Base-by-base conservation (phyloP, 75 land plant genomes). In the Ceratopteris richardii region DNA sequence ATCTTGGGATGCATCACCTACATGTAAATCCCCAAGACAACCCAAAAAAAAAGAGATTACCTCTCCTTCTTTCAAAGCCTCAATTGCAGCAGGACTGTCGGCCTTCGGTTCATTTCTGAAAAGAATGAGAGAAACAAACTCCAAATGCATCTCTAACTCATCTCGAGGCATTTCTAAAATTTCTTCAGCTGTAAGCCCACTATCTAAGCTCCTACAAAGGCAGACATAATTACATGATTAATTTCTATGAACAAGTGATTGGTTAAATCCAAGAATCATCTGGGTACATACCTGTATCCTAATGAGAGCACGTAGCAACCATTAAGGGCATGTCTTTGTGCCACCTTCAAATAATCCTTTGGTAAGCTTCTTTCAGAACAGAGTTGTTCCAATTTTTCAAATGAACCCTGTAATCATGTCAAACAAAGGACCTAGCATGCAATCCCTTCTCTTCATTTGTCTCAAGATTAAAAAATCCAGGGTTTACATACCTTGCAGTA, bases 221-320 rank as follows among this genome's bases (percentile, higher is more conserved):
- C n/a, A n/a, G n/a, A n/a, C n/a, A 7, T 17, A 40, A 9, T 40
- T 14, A 9, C 42, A 9, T 40, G 42, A 14, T n/a, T n/a, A n/a
- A n/a, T n/a, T n/a, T n/a, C n/a, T n/a, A n/a, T n/a, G n/a, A n/a
- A n/a, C n/a, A n/a, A n/a, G n/a, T n/a, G n/a, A n/a, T n/a, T n/a
- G n/a, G n/a, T n/a, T n/a, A n/a, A n/a, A n/a, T 17, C 17, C 3
- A 54, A 54, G 3, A 46, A 52, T 24, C 14, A 18, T 23, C 27
- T 52, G 29, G 4, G 18, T 52, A 31, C 3, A 29, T 24, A 73
- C 76, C 70, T 73, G 64, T 66, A 52, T 27, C 65, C 76, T 19
- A 73, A 29, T 50, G 73, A 47, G 22, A 73, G 68, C 10, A 73
- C 76, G 26, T 73, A 73, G 52, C 76, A 73, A 42, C 76, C 76